These are phyloP conservation scores for Neonectria hederae DNA, from an alignment of 2,329 filamentous ascomycete species.

Conservation along the genomic window DNA sequence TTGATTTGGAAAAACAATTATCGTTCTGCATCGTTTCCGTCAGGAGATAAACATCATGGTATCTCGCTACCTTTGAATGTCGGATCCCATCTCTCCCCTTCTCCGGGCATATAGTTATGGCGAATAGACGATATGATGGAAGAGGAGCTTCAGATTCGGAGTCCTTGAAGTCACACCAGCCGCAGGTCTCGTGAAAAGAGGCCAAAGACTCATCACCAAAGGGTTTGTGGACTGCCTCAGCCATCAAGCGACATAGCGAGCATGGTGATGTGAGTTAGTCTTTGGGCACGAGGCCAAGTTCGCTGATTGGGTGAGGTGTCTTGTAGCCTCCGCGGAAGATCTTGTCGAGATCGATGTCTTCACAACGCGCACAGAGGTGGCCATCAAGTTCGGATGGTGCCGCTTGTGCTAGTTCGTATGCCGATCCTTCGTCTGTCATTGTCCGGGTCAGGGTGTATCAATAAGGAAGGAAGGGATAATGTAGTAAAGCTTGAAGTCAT, in stretches of 20 bases:
- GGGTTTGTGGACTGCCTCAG: constrained; percentile 6
- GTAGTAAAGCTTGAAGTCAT: too few species aligned
- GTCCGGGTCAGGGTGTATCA: too few species aligned
- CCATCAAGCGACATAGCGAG: constrained; percentile 2
- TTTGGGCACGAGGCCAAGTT: not conserved
- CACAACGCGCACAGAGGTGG: constrained; percentile 2
- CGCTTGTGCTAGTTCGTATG: too few species aligned
- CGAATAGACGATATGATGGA: constrained; percentile 1
- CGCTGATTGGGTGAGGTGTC: constrained; percentile 1
- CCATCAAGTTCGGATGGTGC: too few species aligned
- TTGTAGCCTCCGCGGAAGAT: constrained; percentile 12
- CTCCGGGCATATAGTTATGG: not conserved
- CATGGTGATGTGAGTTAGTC: constrained; percentile 5
- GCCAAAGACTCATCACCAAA: constrained; percentile 6
- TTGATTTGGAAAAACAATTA: not conserved
- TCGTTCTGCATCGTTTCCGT: not conserved
- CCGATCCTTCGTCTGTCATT: too few species aligned
- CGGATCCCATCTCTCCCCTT: not conserved
- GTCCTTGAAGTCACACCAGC: not conserved
- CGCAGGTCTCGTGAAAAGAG: constrained; percentile 6
- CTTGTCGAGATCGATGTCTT: constrained; percentile 8
- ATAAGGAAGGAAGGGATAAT: too few species aligned
- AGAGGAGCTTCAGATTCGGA: not conserved
- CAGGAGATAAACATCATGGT: not conserved
- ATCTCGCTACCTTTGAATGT: not conserved